These are phyloP conservation scores for Candida ulmi DNA, from an alignment of 805 yeast species.

Conservation along the genomic window DNA sequence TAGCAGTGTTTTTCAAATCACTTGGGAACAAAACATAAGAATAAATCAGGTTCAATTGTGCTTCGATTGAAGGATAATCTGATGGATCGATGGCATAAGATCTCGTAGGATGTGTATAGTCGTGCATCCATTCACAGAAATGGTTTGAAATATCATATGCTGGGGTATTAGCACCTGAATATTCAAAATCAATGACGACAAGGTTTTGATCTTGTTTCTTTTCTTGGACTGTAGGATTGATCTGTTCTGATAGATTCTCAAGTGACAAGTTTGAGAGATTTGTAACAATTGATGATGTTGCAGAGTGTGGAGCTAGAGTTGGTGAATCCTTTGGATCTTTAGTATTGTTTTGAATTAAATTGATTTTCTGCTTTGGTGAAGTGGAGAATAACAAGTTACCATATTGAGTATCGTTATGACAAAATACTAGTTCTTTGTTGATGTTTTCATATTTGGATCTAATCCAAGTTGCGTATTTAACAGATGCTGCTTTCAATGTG, in stretches of 20 bases:
- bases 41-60: constrained; percentile 64
- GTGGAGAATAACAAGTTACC: constrained; percentile 73
- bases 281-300: constrained; percentile 7
- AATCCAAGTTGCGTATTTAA: constrained; percentile 59
- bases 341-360: constrained; percentile 24
- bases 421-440: constrained; percentile 58
- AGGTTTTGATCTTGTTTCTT: constrained; percentile 59
- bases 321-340: neutral
- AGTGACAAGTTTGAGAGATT: constrained; percentile 18
- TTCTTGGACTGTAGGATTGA: constrained; percentile 32
- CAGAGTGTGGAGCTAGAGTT: constrained; percentile 1
- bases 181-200: constrained; percentile 95
- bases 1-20: neutral
- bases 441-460: constrained; percentile 40
- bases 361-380: constrained; percentile 39
- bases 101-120: constrained; percentile 52
- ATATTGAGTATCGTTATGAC: constrained; percentile 96
- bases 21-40: constrained; percentile 56
- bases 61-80: constrained; percentile 61
- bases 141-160: constrained; percentile 92
- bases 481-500: constrained; percentile 42
- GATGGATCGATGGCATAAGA: constrained; percentile 46
- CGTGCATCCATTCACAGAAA: constrained; percentile 95
- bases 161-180: constrained; percentile 84
- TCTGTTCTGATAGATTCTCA: constrained; percentile 16